Evolutionary conservation across 768 basidiomycete species (phyloP), one percentile per base, ranked within the genome.

Genomic region (Sistotremastrum niveocremeum): DNA sequence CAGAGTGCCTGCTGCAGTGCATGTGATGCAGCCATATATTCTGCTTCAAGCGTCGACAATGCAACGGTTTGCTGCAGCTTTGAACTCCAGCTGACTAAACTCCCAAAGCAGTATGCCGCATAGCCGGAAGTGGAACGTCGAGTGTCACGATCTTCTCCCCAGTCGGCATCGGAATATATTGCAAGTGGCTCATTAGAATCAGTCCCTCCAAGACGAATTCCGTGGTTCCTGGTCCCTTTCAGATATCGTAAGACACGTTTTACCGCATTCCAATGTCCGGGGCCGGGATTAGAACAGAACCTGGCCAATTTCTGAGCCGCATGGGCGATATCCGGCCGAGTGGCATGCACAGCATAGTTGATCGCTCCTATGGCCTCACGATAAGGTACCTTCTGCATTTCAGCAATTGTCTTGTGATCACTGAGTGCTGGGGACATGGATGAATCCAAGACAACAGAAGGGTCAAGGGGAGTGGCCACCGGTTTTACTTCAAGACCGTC

Each of bases 101-200:
- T 53, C n/a, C n/a, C n/a, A n/a, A n/a, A n/a, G n/a, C n/a, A n/a
- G n/a, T n/a, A n/a, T 39, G 55, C 59, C 4, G 58, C 54, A 45
- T 61, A 65, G 29, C 64, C 64, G 2, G 59, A 60, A 6, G 65
- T 64, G 6, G 65, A 61, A 29, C 56, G 44, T 6, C 61, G 47
- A 34, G 51, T 54, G 42, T 61, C 53, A 5, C 47, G 11, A 46
- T 61, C 53, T 8, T 52, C 55, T 3, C 51, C 61, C 49, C 52
- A 64, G 46, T 65, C 62, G 3, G 62, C 56, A 49, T 64, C 59
- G 0, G 46, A 42, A 37, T 39, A 51, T n/a, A n/a, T n/a, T n/a
- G n/a, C n/a, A n/a, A n/a, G n/a, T n/a, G n/a, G n/a, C n/a, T n/a
- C n/a, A n/a, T n/a, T n/a, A n/a, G n/a, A n/a, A n/a, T n/a, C n/a